phyloP scores from a whole-genome alignment of 805 yeast species.

The Ogataea zsoltii region DNA sequence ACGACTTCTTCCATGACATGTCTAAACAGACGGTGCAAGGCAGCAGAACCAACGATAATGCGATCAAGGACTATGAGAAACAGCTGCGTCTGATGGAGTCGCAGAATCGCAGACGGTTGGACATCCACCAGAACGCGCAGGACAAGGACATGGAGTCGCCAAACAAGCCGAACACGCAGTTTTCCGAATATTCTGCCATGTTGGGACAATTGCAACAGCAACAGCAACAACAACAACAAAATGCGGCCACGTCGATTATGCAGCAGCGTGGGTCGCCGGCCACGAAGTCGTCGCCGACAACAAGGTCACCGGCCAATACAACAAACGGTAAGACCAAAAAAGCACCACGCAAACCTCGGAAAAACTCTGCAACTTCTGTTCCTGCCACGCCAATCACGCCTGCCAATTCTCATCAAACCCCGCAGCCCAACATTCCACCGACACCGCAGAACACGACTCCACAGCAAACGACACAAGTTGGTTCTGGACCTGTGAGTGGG shows the following conservation, averaged over 20 bases:
- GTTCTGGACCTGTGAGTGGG: background rate
- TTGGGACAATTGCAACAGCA: conserved; percentile 25
- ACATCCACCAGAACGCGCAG: conserved; percentile 47
- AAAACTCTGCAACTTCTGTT: conserved; percentile 29
- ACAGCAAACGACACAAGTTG: conserved; percentile 17
- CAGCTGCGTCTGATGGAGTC: conserved; percentile 73
- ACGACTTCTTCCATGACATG: conserved; percentile 24
- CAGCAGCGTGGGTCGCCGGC: conserved; percentile 23
- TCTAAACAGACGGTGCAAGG: conserved; percentile 19
- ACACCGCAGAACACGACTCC: conserved; percentile 25
- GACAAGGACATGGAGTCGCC: conserved; percentile 20
- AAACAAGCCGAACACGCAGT: conserved; percentile 18
- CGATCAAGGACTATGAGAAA: conserved; percentile 80
- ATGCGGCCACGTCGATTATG: conserved; percentile 9
- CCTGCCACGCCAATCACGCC: conserved; percentile 39
- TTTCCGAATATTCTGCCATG: conserved; percentile 24
- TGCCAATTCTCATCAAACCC: conserved; percentile 30
- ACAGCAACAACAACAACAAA: conserved; percentile 25
- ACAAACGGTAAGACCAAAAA: conserved; percentile 21
- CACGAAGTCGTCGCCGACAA: conserved; percentile 19
- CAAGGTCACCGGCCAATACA: conserved; percentile 17
- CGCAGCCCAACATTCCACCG: conserved; percentile 25
- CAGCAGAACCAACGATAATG: conserved; percentile 41
- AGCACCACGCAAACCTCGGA: conserved; percentile 26
- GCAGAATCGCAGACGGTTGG: conserved; percentile 70